Base-by-base conservation (phyloP, 768 basidiomycete genomes). In the Rhodocollybia butyracea region DNA sequence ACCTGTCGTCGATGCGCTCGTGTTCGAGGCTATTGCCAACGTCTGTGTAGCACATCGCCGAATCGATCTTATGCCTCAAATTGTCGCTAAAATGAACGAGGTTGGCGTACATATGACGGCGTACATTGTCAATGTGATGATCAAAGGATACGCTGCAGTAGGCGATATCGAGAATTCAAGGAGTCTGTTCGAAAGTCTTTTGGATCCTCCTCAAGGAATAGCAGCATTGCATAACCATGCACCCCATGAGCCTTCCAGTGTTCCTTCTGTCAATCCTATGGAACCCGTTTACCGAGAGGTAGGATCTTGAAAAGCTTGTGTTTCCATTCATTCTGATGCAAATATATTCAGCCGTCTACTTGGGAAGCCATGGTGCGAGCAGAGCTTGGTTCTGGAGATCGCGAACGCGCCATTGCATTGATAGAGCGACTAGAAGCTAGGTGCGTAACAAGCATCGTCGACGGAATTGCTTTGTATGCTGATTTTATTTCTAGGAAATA, bases 331-430 rank as follows among this genome's bases (percentile, higher is more conserved):
- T 61, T 46, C 19, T 59, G 29, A 51, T 34, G 24, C 56, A 39
- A 6, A 45, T 52, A 30, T 51, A 52, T 55, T 2, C 62, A 91
- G 86, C 93, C 92, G 12, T 93, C 90, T 38, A 95, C 93, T 1
- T 96, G 91, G 87, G 97, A 98, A 65, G 85, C 84, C 4, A 98
- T 99, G 94, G 84, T 99, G 59, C 83, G 91, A 13, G 91, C 90
- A 1, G 97, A 99, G 66, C 76, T 98, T 11, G 85, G 85, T 21
- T 82, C 79, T 50, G 91, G 91, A 12, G 82, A 91, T 61, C 82
- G 84, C 12, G 81, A 85, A 43, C 76, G 77, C 11, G 96, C 95
- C 0, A 45, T 82, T 3, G 80, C 76, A 2, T 75, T 98, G 0
- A 75, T 95, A 29, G 79, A 83, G 53, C 80, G 91, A 43, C 71